phyloP scores from a whole-genome alignment of 1,139 yeast species.

The Ogataea hybrid region DNA sequence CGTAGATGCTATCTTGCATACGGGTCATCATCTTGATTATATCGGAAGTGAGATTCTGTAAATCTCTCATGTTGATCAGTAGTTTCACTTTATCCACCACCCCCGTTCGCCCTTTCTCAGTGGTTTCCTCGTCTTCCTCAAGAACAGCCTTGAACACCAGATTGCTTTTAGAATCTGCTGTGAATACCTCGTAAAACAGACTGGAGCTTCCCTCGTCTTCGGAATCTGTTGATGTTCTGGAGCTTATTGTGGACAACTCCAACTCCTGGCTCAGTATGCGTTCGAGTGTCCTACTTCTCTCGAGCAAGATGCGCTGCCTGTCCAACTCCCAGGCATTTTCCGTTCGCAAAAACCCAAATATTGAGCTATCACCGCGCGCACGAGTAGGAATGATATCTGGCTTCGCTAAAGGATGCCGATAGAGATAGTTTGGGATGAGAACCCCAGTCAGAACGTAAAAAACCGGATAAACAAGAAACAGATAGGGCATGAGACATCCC shows the following conservation, averaged over 20 bases:
- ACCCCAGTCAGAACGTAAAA: slow-evolving; percentile 54
- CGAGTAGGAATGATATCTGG: slow-evolving; percentile 43
- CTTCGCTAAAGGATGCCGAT: slow-evolving; percentile 62
- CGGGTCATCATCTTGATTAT: slow-evolving; percentile 50
- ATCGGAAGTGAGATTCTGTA: slow-evolving; percentile 62
- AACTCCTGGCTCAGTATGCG: slow-evolving; percentile 5
- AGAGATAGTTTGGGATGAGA: slow-evolving; percentile 68
- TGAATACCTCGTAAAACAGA: slow-evolving; percentile 14
- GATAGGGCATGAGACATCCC: slow-evolving; percentile 67
- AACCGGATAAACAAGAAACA: slow-evolving; percentile 64
- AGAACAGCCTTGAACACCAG: slow-evolving; percentile 13
- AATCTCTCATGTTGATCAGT: slow-evolving; percentile 55
- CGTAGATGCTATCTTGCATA: slow-evolving; percentile 55
- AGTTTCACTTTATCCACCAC: slow-evolving; percentile 38
- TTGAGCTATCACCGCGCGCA: slow-evolving; percentile 51
- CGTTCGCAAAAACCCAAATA: slow-evolving; percentile 40
- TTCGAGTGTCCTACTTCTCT: slow-evolving; percentile 21
- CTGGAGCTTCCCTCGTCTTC: slow-evolving; percentile 14
- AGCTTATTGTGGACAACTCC: slow-evolving; percentile 11
- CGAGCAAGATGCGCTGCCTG: slow-evolving; percentile 21
- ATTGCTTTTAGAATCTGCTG: slow-evolving; percentile 16
- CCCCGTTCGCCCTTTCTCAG: slow-evolving; percentile 11
- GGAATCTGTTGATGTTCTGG: slow-evolving; percentile 17
- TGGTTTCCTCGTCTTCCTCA: slow-evolving; percentile 8
- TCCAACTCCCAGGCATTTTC: slow-evolving; percentile 21